Conservation (phyloP, 2,329 filamentous ascomycete species). For the Chalaropsis ovoidea region DNA sequence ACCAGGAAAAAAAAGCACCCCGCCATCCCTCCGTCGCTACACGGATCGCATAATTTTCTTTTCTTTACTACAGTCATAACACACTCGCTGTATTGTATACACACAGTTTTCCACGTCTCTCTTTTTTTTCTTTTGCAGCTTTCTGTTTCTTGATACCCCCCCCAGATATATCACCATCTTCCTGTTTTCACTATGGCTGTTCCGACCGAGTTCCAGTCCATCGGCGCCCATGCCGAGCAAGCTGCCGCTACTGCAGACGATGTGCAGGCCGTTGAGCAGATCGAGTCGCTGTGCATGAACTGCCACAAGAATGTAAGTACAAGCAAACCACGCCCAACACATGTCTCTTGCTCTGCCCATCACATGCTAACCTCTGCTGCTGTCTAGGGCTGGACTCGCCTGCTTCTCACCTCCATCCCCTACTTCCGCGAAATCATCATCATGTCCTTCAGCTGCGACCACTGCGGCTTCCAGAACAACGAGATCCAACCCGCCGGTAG, state of each 20-base stretch:
- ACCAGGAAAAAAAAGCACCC: slow-evolving; percentile 13
- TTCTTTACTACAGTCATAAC: slow-evolving; percentile 4
- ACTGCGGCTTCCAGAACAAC: slow-evolving; percentile 83
- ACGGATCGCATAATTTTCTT: slow-evolving; percentile 13
- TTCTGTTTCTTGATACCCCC: slow-evolving; percentile 2
- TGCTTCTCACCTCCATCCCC: slow-evolving; percentile 84
- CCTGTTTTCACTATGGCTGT: slow-evolving; percentile 32
- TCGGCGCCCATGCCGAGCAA: slow-evolving; percentile 51
- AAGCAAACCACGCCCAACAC: not conserved
- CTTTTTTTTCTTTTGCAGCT: slow-evolving; percentile 2
- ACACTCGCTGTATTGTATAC: not conserved
- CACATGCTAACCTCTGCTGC: slow-evolving; percentile 25
- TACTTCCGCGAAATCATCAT: slow-evolving; percentile 97
- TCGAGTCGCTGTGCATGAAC: slow-evolving; percentile 79
- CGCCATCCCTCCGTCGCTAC: slow-evolving; percentile 27
- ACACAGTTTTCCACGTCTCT: not conserved
- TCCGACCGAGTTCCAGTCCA: slow-evolving; percentile 49
- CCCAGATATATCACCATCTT: slow-evolving; percentile 36
- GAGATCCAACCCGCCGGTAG: slow-evolving; percentile 87
- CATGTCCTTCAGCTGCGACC: slow-evolving; percentile 89
- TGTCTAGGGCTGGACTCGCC: slow-evolving; percentile 63
- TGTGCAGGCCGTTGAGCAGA: slow-evolving; percentile 51
- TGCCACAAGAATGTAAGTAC: slow-evolving; percentile 61
- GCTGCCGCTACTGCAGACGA: slow-evolving; percentile 42
- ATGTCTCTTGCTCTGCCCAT: not conserved